phyloP scores from a whole-genome alignment of 257 asterid genomes.

The Nicotiana paniculata region DNA sequence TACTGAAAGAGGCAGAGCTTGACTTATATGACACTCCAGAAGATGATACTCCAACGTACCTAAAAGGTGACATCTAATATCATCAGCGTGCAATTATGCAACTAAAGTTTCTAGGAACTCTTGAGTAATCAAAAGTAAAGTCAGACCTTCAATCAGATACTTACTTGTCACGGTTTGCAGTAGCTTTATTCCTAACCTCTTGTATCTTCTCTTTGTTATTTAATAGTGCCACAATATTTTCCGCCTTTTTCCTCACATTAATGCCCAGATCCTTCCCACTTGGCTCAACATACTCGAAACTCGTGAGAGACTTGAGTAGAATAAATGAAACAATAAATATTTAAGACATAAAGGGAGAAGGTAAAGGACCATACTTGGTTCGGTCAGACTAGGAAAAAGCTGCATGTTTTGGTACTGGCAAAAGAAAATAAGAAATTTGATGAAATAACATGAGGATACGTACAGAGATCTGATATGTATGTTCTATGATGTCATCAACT shows the following conservation, averaged over 20 bases:
- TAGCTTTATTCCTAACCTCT: conserved; percentile 78
- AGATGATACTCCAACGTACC: conserved; percentile 89
- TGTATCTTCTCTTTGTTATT: conserved; percentile 89
- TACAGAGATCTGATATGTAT: conserved; percentile 90
- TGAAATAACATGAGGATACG: conserved; percentile 24
- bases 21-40: conserved; percentile 76
- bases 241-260: conserved; percentile 89
- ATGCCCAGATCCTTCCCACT: conserved; percentile 84
- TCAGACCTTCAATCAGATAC: conserved; percentile 22
- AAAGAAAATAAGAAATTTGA: not conserved
- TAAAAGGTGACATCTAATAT: conserved; percentile 19
- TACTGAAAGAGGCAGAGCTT: conserved; percentile 59
- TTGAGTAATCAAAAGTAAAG: conserved; percentile 8
- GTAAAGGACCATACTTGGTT: not conserved
- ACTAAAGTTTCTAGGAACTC: not conserved
- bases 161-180: conserved; percentile 84
- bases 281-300: conserved; percentile 89
- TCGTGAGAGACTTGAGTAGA: conserved; percentile 60
- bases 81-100: conserved; percentile 3
- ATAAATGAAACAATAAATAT: conserved; percentile 6
- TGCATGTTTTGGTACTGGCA: conserved; percentile 5
- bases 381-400: not conserved
- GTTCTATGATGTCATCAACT: conserved; percentile 91
- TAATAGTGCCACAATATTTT: conserved; percentile 64
- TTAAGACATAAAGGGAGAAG: not conserved